Conservation (phyloP, 2,329 filamentous ascomycete species). For the Cladosporium sp. region DNA sequence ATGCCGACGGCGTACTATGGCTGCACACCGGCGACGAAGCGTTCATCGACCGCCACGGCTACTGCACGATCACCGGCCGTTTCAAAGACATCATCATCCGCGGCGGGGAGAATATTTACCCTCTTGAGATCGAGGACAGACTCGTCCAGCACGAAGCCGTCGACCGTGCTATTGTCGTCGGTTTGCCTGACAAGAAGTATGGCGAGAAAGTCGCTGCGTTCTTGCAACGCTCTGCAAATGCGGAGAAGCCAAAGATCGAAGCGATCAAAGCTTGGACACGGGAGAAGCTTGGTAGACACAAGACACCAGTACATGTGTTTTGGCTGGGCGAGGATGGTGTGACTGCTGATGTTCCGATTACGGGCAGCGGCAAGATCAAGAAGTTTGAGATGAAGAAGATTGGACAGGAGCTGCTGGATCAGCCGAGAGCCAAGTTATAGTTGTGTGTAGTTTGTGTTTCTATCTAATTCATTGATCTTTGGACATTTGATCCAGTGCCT, state of each 20-base stretch:
- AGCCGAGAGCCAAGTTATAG: constrained; percentile 11
- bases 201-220: constrained; percentile 36
- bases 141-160: constrained; percentile 30
- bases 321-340: constrained; percentile 62
- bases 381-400: constrained; percentile 41
- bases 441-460: not conserved
- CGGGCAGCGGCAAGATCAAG: constrained; percentile 48
- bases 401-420: constrained; percentile 19
- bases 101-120: constrained; percentile 68
- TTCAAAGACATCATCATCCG: constrained; percentile 38
- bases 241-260: constrained; percentile 33
- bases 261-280: constrained; percentile 41
- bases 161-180: constrained; percentile 33
- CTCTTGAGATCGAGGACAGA: constrained; percentile 35
- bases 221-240: constrained; percentile 33
- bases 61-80: constrained; percentile 39
- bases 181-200: constrained; percentile 33
- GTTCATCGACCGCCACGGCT: constrained; percentile 47
- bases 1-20: constrained; percentile 53
- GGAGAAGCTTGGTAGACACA: constrained; percentile 42
- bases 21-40: constrained; percentile 64
- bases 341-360: constrained; percentile 40
- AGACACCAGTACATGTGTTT: constrained; percentile 70
- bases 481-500: not conserved
- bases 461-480: not conserved